Conservation (phyloP, 2,329 filamentous ascomycete genomes). For the Falciphora oryzae region DNA sequence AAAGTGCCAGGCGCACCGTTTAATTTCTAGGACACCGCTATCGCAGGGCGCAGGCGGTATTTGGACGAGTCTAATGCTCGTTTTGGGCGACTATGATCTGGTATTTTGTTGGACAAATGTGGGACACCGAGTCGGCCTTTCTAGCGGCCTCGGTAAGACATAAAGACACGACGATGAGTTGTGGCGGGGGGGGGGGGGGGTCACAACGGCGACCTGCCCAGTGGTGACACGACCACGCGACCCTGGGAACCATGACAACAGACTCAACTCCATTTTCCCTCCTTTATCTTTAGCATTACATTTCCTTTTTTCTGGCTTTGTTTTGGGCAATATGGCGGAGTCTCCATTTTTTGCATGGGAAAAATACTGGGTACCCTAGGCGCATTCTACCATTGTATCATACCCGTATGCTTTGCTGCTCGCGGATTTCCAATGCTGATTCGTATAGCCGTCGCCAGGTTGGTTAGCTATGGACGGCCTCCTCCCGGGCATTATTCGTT, state of each 20-base stretch:
- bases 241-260: neutral
- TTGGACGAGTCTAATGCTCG: neutral
- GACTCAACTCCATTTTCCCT: neutral
- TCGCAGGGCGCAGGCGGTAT: neutral
- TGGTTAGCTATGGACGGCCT: neutral
- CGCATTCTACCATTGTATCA: neutral
- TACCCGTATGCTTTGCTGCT: neutral
- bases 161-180: too few relatives aligned
- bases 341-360: neutral
- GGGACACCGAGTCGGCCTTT: neutral
- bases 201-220: neutral
- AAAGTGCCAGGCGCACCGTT: neutral
- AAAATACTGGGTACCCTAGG: neutral
- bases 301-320: neutral
- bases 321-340: neutral
- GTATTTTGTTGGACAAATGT: neutral
- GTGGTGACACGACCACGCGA: too few relatives aligned
- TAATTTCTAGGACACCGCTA: neutral
- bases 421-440: neutral
- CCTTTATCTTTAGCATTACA: neutral
- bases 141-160: neutral
- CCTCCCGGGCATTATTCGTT: neutral
- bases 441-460: neutral
- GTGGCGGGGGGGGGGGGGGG: too few relatives aligned
- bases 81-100: neutral